These are phyloP conservation scores for Stachybotrys chartarum DNA, from an alignment of 2,329 filamentous ascomycete species.

Conservation along the genomic window DNA sequence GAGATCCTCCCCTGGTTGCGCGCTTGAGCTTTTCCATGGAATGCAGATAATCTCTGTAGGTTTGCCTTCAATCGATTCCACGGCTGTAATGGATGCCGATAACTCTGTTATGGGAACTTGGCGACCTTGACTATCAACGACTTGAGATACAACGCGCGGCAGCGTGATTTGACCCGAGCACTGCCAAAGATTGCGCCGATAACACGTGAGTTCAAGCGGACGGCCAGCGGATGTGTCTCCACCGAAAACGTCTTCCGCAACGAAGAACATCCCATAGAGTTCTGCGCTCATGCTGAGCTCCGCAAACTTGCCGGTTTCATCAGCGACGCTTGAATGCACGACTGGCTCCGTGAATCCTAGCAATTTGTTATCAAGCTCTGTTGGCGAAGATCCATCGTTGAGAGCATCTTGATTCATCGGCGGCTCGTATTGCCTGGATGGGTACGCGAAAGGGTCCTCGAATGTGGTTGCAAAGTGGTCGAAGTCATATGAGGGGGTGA, in stretches of 20 bases:
- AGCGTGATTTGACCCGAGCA: conserved; percentile 82
- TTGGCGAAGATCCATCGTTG: conserved; percentile 40
- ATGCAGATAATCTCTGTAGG: conserved; percentile 91
- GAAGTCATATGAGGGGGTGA: conserved; percentile 54
- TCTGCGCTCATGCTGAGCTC: conserved; percentile 66
- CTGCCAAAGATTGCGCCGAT: conserved; percentile 90
- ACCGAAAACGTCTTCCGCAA: conserved; percentile 74
- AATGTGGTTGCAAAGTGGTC: conserved; percentile 56
- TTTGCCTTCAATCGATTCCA: conserved; percentile 90
- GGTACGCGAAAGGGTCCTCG: conserved; percentile 59
- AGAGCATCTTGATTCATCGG: conserved; percentile 35
- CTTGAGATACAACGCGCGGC: conserved; percentile 62
- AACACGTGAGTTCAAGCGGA: conserved; percentile 83
- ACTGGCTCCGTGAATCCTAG: conserved; percentile 64
- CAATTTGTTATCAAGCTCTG: conserved; percentile 60
- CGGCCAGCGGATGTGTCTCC: conserved; percentile 42
- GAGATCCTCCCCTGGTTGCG: conserved; percentile 42
- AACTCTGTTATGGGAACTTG: conserved; percentile 71
- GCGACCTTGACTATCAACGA: conserved; percentile 67
- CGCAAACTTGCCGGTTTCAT: conserved; percentile 56
- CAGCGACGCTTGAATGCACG: conserved; percentile 54
- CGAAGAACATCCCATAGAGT: conserved; percentile 82
- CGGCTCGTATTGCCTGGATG: conserved; percentile 39
- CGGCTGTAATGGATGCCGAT: conserved; percentile 74
- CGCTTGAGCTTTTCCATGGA: conserved; percentile 78